These are phyloP conservation scores for Tricholomella constricta DNA, from an alignment of 768 basidiomycete species.

Conservation along the genomic window DNA sequence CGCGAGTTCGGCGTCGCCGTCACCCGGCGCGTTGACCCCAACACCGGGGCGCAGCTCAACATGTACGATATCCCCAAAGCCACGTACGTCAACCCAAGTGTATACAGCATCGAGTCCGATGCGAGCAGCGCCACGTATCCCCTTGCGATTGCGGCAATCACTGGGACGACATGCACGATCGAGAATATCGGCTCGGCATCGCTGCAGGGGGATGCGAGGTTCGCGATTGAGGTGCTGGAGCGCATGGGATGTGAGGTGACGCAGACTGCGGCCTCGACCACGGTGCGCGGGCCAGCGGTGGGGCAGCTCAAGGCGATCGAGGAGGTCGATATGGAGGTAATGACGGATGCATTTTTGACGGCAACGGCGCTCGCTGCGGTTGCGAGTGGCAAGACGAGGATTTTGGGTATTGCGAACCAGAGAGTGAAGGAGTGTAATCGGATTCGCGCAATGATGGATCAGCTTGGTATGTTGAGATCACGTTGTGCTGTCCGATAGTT, in stretches of 20 bases:
- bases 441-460: slow-evolving; percentile 94
- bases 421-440: slow-evolving; percentile 98
- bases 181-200: slow-evolving; percentile 87
- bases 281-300: slow-evolving; percentile 85
- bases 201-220: slow-evolving; percentile 95
- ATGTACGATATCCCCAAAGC: slow-evolving; percentile 87
- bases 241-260: slow-evolving; percentile 93
- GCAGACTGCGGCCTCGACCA: slow-evolving; percentile 88
- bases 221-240: slow-evolving; percentile 90
- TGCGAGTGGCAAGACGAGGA: slow-evolving; percentile 69
- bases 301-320: slow-evolving; percentile 83
- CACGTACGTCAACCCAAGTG: slow-evolving; percentile 72
- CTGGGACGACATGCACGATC: slow-evolving; percentile 95
- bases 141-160: slow-evolving; percentile 94
- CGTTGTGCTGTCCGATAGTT: neutral
- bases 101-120: slow-evolving; percentile 93
- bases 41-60: slow-evolving; percentile 65
- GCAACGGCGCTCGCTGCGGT: slow-evolving; percentile 93
- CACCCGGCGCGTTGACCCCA: slow-evolving; percentile 58
- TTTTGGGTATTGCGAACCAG: slow-evolving; percentile 96
- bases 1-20: slow-evolving; percentile 84
- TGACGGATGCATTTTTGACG: slow-evolving; percentile 99
- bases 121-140: slow-evolving; percentile 97
- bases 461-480: slow-evolving; percentile 67
- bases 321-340: slow-evolving; percentile 96